Evolutionary conservation across 1,284 basidiomycete genomes (phyloP), one percentile per base, ranked within the genome.

Genomic region (Ceratobasidium sp.): DNA sequence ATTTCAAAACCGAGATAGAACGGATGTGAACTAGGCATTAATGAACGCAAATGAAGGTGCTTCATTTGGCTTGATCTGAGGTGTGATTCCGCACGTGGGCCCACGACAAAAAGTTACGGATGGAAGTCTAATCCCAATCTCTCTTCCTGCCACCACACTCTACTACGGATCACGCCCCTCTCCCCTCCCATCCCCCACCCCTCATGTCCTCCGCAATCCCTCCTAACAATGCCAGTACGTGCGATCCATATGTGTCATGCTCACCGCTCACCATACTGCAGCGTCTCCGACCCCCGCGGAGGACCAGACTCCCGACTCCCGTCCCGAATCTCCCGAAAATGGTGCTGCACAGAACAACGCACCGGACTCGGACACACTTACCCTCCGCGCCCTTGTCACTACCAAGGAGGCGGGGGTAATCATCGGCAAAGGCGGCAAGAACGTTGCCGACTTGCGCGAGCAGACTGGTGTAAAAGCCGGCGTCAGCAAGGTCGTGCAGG

Each of bases 401-500:
- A 97, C 95, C 79, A 98, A 97, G 86, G 96, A 98, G 85, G 96
- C 96, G 75, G 96, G 96, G 81, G 92, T 98, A 83, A 97, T 98
- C 86, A 98, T 98, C 81, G 95, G 97, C 81, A 98, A 96, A 83
- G 96, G 89, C 77, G 97, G 97, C 78, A 94, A 96, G 87, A 99
- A 98, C 83, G 97, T 99, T 82, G 97, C 97, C 79, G 94, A 96
- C 85, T 90, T 99, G 81, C 91, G 97, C 79, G 94, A 97, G 81
- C 91, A 94, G 83, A 98, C 96, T 64, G 95, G 94, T 80, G 96
- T 98, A 86, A 99, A 97, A 87, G 97, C 97, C 78, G 97, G 97
- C 82, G 97, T 99, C 84, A 96, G 93, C 89, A 99, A 98, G 86
- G 97, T 99, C 86, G 96, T 98, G 78, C 92, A 92, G 76, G 97